Conservation (phyloP, 176 grass and related monocot species). For the Chloris gayana region DNA sequence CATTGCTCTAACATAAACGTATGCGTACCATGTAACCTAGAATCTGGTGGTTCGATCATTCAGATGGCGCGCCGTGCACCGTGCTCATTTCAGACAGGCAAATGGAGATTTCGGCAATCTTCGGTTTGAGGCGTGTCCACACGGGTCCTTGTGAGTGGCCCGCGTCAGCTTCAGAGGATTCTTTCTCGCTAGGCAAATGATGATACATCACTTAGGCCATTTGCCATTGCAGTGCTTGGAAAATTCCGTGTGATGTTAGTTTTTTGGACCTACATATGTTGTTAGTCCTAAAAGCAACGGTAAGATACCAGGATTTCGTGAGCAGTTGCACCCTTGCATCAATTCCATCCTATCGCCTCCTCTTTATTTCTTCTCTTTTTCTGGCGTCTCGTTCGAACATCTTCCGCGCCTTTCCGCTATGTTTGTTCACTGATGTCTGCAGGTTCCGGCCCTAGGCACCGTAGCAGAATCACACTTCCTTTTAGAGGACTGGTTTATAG, state of each 20-base stretch:
- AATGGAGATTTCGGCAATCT: neutral
- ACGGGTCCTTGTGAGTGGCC: neutral
- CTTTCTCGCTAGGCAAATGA: neutral
- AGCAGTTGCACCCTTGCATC: conserved; percentile 25
- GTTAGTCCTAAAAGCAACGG: neutral
- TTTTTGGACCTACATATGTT: neutral
- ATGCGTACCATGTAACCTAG: too few relatives aligned
- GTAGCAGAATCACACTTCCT: conserved; percentile 1
- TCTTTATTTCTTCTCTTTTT: neutral
- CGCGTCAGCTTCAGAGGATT: conserved; percentile 24
- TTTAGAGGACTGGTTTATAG: neutral
- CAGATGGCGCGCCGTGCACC: too few relatives aligned
- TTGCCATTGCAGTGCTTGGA: neutral
- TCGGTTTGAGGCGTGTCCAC: neutral
- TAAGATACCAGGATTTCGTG: neutral
- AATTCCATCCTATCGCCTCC: conserved; percentile 28
- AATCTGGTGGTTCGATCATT: too few relatives aligned
- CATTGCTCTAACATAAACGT: neutral
- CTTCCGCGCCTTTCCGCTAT: too few relatives aligned
- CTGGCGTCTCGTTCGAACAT: neutral
- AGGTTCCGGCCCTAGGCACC: neutral
- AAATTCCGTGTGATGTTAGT: neutral
- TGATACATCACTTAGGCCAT: neutral
- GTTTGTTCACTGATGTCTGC: neutral
- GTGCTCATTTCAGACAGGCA: too few relatives aligned